A percentile compares a stretch with the other conserved stretches of the same genome.
phyloP scores from a whole-genome alignment of 495 filamentous ascomycete species.

The Mytilinidion resinicola region DNA sequence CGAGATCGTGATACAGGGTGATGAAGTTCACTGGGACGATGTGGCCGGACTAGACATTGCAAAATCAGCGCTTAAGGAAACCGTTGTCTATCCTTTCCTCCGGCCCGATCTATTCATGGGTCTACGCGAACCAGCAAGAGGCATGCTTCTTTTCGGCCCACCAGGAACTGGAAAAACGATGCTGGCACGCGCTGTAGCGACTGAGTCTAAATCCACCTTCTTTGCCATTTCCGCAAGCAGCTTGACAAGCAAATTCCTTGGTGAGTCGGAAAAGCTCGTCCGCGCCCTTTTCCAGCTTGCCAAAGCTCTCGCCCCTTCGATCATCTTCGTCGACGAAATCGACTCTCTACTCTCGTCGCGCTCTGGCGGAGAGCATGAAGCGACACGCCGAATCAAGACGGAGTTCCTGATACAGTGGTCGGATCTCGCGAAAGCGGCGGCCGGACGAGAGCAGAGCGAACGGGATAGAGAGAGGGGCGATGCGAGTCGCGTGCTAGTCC shows the following conservation, averaged over 20 bases:
- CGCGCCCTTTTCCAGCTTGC: conserved; percentile 86
- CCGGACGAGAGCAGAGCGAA: conserved; percentile 67
- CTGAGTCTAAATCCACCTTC: conserved; percentile 91
- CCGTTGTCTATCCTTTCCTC: conserved; percentile 95
- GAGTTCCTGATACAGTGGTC: conserved; percentile 98
- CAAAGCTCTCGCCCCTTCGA: conserved; percentile 83
- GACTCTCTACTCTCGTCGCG: conserved; percentile 87
- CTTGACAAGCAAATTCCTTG: conserved; percentile 91
- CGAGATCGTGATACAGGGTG: conserved; percentile 91
- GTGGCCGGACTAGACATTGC: conserved; percentile 86
- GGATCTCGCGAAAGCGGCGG: conserved; percentile 84
- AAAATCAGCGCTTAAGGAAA: conserved; percentile 89
- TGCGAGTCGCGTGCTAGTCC: conserved; percentile 79
- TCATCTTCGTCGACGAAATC: conserved; percentile 99
- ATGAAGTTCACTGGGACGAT: conserved; percentile 93
- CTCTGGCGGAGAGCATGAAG: conserved; percentile 84
- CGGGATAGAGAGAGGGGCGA: conserved; percentile 69
- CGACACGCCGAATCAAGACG: conserved; percentile 90
- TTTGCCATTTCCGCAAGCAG: conserved; percentile 95
- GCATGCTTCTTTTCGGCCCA: conserved; percentile 94
- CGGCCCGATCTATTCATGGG: conserved; percentile 95
- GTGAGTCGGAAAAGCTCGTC: conserved; percentile 94
- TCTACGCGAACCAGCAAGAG: conserved; percentile 84
- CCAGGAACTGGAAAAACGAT: conserved; percentile 98
- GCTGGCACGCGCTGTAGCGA: conserved; percentile 91